These are phyloP conservation scores for Nothomitra cinnamomea DNA, from an alignment of 2,329 filamentous ascomycete genomes.

Conservation along the genomic window DNA sequence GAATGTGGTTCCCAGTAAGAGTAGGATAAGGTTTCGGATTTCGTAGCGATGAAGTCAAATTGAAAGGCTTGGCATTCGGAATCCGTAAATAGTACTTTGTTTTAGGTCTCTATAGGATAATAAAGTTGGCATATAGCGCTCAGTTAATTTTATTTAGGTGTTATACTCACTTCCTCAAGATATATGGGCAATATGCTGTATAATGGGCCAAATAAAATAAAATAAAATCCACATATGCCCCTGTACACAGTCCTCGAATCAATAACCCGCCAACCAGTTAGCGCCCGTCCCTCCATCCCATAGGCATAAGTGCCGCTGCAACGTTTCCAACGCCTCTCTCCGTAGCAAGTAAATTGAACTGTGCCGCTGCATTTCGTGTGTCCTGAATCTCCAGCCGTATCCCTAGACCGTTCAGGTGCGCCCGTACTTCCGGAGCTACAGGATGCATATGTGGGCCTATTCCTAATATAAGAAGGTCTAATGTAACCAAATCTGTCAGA, in stretches of 20 bases:
- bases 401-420: conserved; percentile 57
- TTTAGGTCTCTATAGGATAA: too few species aligned
- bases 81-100: too few species aligned
- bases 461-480: conserved; percentile 80
- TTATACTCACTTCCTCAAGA: too few species aligned
- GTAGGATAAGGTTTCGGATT: neutral
- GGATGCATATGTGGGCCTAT: conserved; percentile 61
- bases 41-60: neutral
- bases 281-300: conserved; percentile 48
- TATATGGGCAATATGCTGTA: too few species aligned
- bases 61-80: neutral
- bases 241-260: too few species aligned
- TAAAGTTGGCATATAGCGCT: too few species aligned
- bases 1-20: neutral
- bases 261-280: neutral
- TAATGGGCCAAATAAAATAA: too few species aligned
- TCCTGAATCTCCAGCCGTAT: conserved; percentile 80
- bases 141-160: too few species aligned
- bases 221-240: too few species aligned
- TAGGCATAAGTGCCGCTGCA: conserved; percentile 72
- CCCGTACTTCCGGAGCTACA: conserved; percentile 56
- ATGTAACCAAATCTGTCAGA: too few species aligned
- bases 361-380: conserved; percentile 81
- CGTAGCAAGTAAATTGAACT: conserved; percentile 90
- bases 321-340: conserved; percentile 75